phyloP scores from a whole-genome alignment of 139 green algal genomes.

The Micromonas pusilla region DNA sequence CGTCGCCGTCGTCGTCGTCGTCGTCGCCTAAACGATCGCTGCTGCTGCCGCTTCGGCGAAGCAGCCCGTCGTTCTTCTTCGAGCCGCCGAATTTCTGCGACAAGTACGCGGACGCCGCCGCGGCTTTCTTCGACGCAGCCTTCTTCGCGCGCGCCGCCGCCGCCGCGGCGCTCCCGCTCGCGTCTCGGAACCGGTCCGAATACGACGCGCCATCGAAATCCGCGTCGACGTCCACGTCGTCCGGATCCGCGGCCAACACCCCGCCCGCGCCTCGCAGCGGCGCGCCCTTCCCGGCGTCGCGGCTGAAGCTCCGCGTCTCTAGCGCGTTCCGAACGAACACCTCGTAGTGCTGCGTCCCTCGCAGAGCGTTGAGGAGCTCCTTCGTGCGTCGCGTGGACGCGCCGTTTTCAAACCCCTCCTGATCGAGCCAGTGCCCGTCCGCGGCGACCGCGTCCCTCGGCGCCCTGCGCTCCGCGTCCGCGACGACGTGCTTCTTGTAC shows the following conservation, averaged over 20 bases:
- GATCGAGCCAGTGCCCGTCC: constrained; percentile 15
- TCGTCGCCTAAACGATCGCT: too few relatives aligned
- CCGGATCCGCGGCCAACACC: background rate
- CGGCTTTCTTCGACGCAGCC: background rate
- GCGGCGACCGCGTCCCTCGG: background rate
- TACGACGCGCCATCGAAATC: background rate
- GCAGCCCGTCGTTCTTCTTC: background rate
- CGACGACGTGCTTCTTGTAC: background rate
- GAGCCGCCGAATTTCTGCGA: background rate
- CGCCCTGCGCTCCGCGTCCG: background rate
- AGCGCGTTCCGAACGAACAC: constrained; percentile 6
- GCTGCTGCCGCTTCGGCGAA: too few relatives aligned
- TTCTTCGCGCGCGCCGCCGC: background rate
- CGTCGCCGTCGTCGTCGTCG: background rate
- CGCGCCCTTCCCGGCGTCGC: background rate
- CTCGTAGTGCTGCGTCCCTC: constrained; percentile 16
- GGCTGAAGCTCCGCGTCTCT: background rate
- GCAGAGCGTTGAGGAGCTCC: background rate
- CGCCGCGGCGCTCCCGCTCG: background rate
- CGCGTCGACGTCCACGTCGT: background rate
- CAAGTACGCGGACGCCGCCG: background rate
- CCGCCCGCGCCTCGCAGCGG: background rate
- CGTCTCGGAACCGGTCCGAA: background rate
- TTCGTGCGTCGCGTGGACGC: background rate
- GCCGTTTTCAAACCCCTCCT: background rate